A percentile compares a stretch with the other conserved stretches of the same genome.
phyloP scores from a whole-genome alignment of 2,329 filamentous ascomycete species.

The Epichloe uncinata region DNA sequence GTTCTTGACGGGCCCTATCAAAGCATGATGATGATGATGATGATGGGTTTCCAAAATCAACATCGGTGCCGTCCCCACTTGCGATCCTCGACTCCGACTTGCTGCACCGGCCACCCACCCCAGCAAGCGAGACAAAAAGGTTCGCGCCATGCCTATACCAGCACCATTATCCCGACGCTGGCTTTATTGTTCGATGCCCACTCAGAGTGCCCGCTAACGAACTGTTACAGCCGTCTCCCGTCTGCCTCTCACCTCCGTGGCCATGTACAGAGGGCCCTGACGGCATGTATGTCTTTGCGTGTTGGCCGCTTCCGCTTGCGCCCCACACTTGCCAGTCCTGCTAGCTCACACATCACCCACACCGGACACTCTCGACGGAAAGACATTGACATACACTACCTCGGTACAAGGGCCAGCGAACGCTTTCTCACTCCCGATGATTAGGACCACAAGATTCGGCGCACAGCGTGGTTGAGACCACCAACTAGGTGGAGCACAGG shows the following conservation, averaged over 20 bases:
- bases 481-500: not conserved
- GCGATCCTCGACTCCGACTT: not conserved
- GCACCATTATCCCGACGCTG: conserved; percentile 1
- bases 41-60: not conserved
- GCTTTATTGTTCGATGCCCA: conserved; percentile 4
- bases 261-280: conserved; percentile 3
- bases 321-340: no score
- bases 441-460: not conserved
- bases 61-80: not conserved
- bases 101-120: conserved; percentile 4
- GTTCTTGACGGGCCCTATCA: not conserved
- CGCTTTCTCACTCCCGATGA: not conserved
- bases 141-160: conserved; percentile 5
- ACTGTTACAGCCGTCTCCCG: not conserved
- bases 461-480: not conserved
- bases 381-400: not conserved
- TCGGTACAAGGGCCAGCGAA: not conserved
- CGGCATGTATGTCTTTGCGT: conserved; percentile 2
- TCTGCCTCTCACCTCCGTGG: not conserved
- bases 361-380: not conserved
- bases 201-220: not conserved
- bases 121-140: conserved; percentile 5
- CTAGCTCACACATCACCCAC: no score
- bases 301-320: no score
- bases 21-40: conserved; percentile 1